These are phyloP conservation scores for Daldinia bambusicola DNA, from an alignment of 495 filamentous ascomycete genomes.

Conservation along the genomic window DNA sequence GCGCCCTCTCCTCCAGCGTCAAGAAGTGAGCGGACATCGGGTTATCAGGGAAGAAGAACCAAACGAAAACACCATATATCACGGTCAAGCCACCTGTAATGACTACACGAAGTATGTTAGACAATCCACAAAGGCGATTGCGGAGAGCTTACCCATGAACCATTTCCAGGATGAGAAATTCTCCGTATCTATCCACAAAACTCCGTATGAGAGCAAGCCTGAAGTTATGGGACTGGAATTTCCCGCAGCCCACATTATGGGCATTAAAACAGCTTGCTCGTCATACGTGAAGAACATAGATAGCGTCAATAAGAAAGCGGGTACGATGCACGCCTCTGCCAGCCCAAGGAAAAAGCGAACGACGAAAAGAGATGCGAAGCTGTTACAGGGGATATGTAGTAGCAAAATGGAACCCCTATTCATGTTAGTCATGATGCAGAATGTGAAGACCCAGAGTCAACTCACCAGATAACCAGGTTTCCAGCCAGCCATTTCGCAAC, in stretches of 20 bases:
- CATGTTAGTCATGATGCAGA: not conserved
- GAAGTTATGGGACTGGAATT: conserved; percentile 57
- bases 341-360: conserved; percentile 56
- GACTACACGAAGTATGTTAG: conserved; percentile 47
- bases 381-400: conserved; percentile 53
- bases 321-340: conserved; percentile 56
- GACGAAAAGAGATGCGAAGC: conserved; percentile 53
- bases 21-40: conserved; percentile 61
- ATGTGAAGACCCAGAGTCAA: not conserved
- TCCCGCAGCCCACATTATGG: conserved; percentile 56
- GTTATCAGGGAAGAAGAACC: conserved; percentile 61
- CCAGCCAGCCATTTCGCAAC: conserved; percentile 55
- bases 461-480: conserved; percentile 54
- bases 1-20: conserved; percentile 56
- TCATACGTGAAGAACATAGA: conserved; percentile 59
- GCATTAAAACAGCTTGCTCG: conserved; percentile 57
- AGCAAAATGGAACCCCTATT: conserved; percentile 53
- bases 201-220: conserved; percentile 55
- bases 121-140: conserved; percentile 17
- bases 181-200: conserved; percentile 55
- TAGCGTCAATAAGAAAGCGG: conserved; percentile 54
- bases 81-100: conserved; percentile 54
- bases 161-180: conserved; percentile 55
- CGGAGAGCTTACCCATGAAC: conserved; percentile 50
- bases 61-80: conserved; percentile 53